Evolutionary conservation across 1,139 yeast species (phyloP).

Genomic region (Suhomyces maxii): DNA sequence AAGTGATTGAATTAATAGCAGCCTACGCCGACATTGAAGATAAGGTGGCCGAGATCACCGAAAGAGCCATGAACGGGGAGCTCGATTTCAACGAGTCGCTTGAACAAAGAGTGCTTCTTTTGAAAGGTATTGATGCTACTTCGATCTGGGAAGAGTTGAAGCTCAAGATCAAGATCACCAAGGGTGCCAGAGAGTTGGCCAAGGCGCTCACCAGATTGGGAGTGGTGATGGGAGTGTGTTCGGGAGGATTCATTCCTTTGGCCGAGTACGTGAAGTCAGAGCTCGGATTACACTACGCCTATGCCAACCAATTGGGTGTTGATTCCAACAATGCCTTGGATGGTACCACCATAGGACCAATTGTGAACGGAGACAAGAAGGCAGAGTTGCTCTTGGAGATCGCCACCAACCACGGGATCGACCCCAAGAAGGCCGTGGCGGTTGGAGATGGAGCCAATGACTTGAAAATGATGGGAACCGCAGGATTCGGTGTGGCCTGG

Average conservation of each 20-base stretch:
- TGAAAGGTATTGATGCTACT: conserved; percentile 76
- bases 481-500: conserved; percentile 97
- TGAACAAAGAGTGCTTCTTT: conserved; percentile 67
- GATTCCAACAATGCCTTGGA: conserved; percentile 60
- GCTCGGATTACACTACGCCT: conserved; percentile 80
- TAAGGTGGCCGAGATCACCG: conserved; percentile 79
- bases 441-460: conserved; percentile 99
- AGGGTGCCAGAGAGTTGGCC: conserved; percentile 78
- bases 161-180: conserved; percentile 66
- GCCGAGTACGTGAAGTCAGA: conserved; percentile 72
- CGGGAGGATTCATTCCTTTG: conserved; percentile 93
- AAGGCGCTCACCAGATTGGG: conserved; percentile 61
- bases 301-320: conserved; percentile 71
- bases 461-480: conserved; percentile 84
- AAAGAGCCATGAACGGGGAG: conserved; percentile 96
- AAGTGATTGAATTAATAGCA: conserved; percentile 94
- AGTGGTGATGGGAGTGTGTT: conserved; percentile 77
- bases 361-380: conserved; percentile 85
- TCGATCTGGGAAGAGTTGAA: conserved; percentile 79
- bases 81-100: conserved; percentile 86
- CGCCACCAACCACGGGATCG: conserved; percentile 62
- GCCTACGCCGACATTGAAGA: conserved; percentile 79
- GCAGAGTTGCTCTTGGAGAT: conserved; percentile 70
- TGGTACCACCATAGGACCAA: conserved; percentile 64
- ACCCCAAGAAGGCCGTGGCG: conserved; percentile 64